Base-by-base conservation (phyloP, 2,329 filamentous ascomycete species). In the Penicillium sumatraense region DNA sequence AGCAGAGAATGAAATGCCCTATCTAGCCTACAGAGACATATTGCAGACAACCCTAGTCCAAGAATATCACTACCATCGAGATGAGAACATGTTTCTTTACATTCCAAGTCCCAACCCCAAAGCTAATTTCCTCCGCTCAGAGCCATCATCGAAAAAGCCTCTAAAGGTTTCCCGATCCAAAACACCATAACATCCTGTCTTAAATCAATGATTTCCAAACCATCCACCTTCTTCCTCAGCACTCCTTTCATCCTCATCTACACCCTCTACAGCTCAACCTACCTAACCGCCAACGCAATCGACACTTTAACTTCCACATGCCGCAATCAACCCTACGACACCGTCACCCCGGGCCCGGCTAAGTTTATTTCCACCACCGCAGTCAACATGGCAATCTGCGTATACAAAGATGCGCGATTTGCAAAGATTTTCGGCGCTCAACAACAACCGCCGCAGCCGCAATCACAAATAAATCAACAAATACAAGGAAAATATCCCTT, bases 371-470 rank as follows among this genome's bases (percentile, higher is more conserved):
- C 89, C 48, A 93, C 91, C 1, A 89, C 86, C 14, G 77, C 84
- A n/a, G 86, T 92, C 52, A 98, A 97, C 76, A 87, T 96, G 74
- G 85, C 86, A 7, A 81, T 96, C 31, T 91, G 91, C 74, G 86
- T 96, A 44, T 91, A 95, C 82, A 97, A 96, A 74, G 93, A 96
- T 77, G 87, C 88, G 66, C 86, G 89, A 57, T 96, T 93, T 72
- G 91, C 91, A 1, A 85, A 86, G 67, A 83, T 96, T 68, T 96
- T 96, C 72, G 90, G 90, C 11, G 85, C 88, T 0, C 71, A 75
- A 3, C 56, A 80, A 73, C 53, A 82, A 75, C 10, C 79, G 14
- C 23, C 41, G 40, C 31, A 41, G 16, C 51, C 31, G 54, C 60
- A 21, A 44, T 5, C 20, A 9, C 63, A 2, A 24, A 52, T 21